These are phyloP conservation scores for Bidens hawaiensis DNA, from an alignment of 140 eudicot species.

Conservation along the genomic window DNA sequence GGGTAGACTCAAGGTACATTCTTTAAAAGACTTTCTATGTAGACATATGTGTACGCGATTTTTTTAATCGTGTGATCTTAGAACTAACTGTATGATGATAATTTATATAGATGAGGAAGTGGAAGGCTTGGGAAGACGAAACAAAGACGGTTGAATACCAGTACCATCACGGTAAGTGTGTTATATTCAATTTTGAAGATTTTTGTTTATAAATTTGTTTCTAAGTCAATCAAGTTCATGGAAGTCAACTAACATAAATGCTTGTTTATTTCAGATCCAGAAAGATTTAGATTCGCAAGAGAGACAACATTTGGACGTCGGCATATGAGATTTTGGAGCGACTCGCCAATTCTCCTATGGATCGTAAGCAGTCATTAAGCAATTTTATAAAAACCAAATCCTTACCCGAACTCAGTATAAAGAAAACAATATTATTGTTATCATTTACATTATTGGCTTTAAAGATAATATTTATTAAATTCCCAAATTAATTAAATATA, in stretches of 20 bases:
- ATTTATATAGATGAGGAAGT: constrained; percentile 52
- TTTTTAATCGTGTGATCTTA: background rate
- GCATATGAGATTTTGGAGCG: constrained; percentile 62
- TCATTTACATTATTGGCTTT: background rate
- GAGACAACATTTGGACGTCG: constrained; percentile 68
- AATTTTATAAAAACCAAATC: background rate
- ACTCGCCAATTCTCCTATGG: constrained; percentile 50
- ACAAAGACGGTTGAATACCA: constrained; percentile 60
- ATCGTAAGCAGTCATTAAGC: constrained; percentile 35
- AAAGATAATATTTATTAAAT: background rate
- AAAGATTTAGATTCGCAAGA: constrained; percentile 60
- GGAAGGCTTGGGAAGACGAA: constrained; percentile 77
- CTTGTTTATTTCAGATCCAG: constrained; percentile 39
- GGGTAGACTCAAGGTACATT: constrained; percentile 60
- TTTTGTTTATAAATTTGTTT: background rate
- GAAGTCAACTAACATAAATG: background rate
- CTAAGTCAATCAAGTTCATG: background rate
- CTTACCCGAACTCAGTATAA: background rate
- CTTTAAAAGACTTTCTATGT: background rate
- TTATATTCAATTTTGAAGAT: background rate
- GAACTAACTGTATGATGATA: background rate
- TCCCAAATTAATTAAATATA: background rate
- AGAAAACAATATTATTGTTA: background rate
- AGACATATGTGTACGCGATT: background rate
- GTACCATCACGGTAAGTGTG: constrained; percentile 41